A percentile compares a stretch with the other conserved stretches of the same genome.
phyloP scores from a whole-genome alignment of 2,329 filamentous ascomycete genomes.

The Colletotrichum sp. region DNA sequence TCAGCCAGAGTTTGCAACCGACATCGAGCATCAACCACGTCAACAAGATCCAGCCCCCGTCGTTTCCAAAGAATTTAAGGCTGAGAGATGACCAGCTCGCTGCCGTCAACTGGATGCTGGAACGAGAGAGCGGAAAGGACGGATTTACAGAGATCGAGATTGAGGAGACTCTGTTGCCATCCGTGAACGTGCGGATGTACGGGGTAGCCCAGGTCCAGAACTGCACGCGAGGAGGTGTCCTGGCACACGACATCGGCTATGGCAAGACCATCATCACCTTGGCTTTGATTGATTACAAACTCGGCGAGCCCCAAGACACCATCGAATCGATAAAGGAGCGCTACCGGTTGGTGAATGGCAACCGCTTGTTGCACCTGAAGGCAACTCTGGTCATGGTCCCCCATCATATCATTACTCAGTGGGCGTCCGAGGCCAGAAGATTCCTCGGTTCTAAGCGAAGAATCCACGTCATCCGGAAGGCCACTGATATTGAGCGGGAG shows the following conservation, averaged over 20 bases:
- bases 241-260: conserved; percentile 49
- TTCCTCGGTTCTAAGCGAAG: conserved; percentile 32
- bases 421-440: conserved; percentile 34
- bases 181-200: conserved; percentile 36
- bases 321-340: conserved; percentile 23
- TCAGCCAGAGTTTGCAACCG: conserved; percentile 32
- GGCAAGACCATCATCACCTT: conserved; percentile 49
- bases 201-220: conserved; percentile 33
- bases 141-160: conserved; percentile 40
- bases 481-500: background rate
- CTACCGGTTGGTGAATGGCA: background rate
- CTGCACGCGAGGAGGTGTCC: conserved; percentile 39
- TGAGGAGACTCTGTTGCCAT: conserved; percentile 39
- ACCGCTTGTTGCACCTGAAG: conserved; percentile 25
- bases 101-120: conserved; percentile 30
- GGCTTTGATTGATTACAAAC: conserved; percentile 35
- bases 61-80: conserved; percentile 8
- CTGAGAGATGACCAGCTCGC: conserved; percentile 26
- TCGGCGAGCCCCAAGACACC: conserved; percentile 19
- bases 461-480: conserved; percentile 30
- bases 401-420: conserved; percentile 43
- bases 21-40: background rate
- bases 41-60: background rate
- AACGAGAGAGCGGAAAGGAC: conserved; percentile 22
- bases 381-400: conserved; percentile 46